These are phyloP conservation scores for Cronartium quercuum DNA, from an alignment of 1,284 basidiomycete genomes.

Conservation along the genomic window DNA sequence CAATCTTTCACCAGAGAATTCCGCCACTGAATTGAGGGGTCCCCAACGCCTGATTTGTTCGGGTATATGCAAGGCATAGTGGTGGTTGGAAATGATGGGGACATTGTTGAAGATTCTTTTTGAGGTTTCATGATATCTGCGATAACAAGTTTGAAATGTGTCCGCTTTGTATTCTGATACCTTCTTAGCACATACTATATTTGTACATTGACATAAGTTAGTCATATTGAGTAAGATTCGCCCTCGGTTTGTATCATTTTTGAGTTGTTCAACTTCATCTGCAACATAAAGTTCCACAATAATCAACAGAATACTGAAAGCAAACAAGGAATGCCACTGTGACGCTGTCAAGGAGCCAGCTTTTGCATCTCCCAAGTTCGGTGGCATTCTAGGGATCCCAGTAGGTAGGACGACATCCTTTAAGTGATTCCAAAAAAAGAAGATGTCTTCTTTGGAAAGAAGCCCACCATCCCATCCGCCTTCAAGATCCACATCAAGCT, in stretches of 20 bases:
- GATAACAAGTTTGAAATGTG: neutral
- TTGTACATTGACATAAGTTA: slow-evolving; percentile 1
- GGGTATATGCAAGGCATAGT: slow-evolving; percentile 19
- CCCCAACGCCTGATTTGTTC: slow-evolving; percentile 13
- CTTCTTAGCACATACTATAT: neutral
- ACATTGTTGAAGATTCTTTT: neutral
- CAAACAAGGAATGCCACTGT: slow-evolving; percentile 20
- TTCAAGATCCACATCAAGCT: neutral
- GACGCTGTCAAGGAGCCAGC: slow-evolving; percentile 13
- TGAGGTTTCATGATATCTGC: neutral
- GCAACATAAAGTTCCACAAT: slow-evolving; percentile 4
- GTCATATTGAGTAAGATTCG: slow-evolving; percentile 2
- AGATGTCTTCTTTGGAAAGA: neutral
- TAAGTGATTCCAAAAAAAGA: neutral
- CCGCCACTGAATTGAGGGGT: slow-evolving; percentile 10
- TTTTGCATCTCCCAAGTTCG: slow-evolving; percentile 6
- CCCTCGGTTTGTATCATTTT: neutral
- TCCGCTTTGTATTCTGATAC: neutral
- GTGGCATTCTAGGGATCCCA: neutral
- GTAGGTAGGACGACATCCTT: slow-evolving; percentile 2
- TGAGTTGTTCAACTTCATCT: neutral
- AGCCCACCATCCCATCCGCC: neutral
- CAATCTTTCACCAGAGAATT: slow-evolving; percentile 10
- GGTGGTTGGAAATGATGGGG: slow-evolving; percentile 8
- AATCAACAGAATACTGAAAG: neutral